phyloP scores from a whole-genome alignment of 108 stramenopile genomes.

The Bacterosira constricta region DNA sequence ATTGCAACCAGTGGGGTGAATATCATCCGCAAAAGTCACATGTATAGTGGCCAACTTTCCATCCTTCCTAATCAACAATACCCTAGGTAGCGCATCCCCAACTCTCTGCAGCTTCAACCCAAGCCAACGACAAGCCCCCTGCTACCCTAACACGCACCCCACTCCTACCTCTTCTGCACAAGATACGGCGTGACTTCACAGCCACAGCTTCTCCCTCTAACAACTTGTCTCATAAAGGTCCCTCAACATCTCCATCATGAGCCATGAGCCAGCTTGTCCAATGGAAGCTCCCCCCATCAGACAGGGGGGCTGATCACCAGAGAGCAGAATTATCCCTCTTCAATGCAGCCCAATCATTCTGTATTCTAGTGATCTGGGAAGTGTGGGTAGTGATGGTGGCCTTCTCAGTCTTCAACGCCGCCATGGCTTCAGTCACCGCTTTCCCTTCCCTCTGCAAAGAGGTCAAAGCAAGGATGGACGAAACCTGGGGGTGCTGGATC shows the following conservation, averaged over 20 bases:
- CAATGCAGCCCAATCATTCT: too few species aligned
- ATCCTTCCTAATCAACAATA: conserved; percentile 22
- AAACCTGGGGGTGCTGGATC: neutral
- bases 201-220: too few species aligned
- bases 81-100: conserved; percentile 27
- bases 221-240: too few species aligned
- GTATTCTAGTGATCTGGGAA: too few species aligned
- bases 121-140: neutral
- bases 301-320: too few species aligned
- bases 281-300: too few species aligned
- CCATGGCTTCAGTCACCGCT: neutral
- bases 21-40: conserved; percentile 38
- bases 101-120: neutral
- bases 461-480: neutral
- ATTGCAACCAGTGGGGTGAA: neutral
- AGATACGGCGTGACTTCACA: too few species aligned
- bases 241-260: too few species aligned
- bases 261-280: too few species aligned
- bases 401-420: neutral
- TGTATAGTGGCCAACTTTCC: conserved; percentile 34
- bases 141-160: neutral
- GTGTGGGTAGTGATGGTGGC: too few species aligned
- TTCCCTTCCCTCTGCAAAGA: neutral
- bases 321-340: too few species aligned
- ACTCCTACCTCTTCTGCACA: conserved; percentile 2